Percentiles rank a stretch among this genome's conserved stretches.
These are phyloP conservation scores for Anthracocystis panici-leucophaei DNA, from an alignment of 1,284 basidiomycete species.

Conservation along the genomic window DNA sequence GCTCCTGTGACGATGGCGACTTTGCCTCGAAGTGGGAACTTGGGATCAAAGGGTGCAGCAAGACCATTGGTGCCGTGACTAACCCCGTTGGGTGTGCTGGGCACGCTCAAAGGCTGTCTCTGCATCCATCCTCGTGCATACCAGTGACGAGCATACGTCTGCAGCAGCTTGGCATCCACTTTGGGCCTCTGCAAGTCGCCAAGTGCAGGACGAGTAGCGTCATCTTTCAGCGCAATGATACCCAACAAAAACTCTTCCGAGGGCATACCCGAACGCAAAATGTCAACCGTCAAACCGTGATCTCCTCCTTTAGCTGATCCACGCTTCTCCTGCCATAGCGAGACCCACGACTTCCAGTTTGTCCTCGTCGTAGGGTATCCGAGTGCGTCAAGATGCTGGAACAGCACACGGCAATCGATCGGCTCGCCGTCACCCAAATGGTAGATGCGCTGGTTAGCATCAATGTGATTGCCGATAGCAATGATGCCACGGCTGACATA, in stretches of 20 bases:
- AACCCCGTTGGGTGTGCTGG: conserved; percentile 27
- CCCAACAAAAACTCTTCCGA: conserved; percentile 56
- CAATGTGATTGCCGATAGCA: conserved; percentile 57
- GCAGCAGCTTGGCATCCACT: conserved; percentile 59
- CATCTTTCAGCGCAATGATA: conserved; percentile 64
- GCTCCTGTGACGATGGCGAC: conserved; percentile 71
- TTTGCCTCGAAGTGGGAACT: conserved; percentile 58
- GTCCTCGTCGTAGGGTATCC: conserved; percentile 61
- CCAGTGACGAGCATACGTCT: conserved; percentile 66
- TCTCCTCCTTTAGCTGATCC: conserved; percentile 44
- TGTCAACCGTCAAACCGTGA: conserved; percentile 62
- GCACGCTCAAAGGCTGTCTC: conserved; percentile 39
- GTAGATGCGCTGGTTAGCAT: conserved; percentile 60
- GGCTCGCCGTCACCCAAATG: conserved; percentile 66
- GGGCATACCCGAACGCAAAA: conserved; percentile 66
- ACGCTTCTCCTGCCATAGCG: conserved; percentile 62
- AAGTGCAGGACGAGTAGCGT: conserved; percentile 55
- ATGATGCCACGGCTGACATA: conserved; percentile 65
- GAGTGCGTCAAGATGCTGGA: conserved; percentile 58
- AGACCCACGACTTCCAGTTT: conserved; percentile 66
- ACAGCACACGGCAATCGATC: conserved; percentile 54
- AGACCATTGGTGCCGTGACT: conserved; percentile 23
- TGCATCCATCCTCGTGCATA: conserved; percentile 67
- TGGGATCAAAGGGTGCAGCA: conserved; percentile 34
- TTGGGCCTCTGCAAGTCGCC: conserved; percentile 54